Percentiles rank a stretch among this genome's conserved stretches.
These are phyloP conservation scores for Candida xiaguanensis DNA, from an alignment of 805 yeast genomes.

Conservation along the genomic window DNA sequence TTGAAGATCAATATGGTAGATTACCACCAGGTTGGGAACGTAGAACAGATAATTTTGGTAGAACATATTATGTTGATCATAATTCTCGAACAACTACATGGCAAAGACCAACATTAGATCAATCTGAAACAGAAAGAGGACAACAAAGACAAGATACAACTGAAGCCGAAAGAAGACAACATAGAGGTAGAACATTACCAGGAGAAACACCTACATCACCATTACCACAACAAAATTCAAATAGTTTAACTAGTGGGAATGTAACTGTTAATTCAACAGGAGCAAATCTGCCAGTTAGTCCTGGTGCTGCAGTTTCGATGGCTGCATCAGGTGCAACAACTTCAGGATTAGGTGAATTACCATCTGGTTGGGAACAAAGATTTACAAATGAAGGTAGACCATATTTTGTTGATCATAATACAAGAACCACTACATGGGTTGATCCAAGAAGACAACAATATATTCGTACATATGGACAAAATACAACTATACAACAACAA, in stretches of 20 bases:
- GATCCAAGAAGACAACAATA: conserved; percentile 99
- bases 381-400: conserved; percentile 98
- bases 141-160: conserved; percentile 64
- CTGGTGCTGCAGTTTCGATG: conserved; percentile 65
- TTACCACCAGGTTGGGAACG: conserved; percentile 99
- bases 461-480: conserved; percentile 89
- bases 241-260: conserved; percentile 36
- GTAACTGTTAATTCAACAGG: conserved; percentile 46
- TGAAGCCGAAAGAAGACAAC: conserved; percentile 87
- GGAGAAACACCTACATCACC: conserved; percentile 46
- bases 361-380: conserved; percentile 99
- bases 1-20: conserved; percentile 95
- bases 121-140: conserved; percentile 66
- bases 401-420: conserved; percentile 96
- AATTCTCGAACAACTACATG: conserved; percentile 98
- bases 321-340: conserved; percentile 86
- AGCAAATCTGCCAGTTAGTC: conserved; percentile 51
- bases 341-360: conserved; percentile 93
- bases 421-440: conserved; percentile 99
- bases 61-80: conserved; percentile 97
- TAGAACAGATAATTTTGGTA: conserved; percentile 93
- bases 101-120: conserved; percentile 90
- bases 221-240: conserved; percentile 18
- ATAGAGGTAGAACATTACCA: conserved; percentile 86
- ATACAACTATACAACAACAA: conserved; percentile 93